These are phyloP conservation scores for Tolypocladium guangdongense DNA, from an alignment of 2,329 filamentous ascomycete genomes.

Conservation along the genomic window DNA sequence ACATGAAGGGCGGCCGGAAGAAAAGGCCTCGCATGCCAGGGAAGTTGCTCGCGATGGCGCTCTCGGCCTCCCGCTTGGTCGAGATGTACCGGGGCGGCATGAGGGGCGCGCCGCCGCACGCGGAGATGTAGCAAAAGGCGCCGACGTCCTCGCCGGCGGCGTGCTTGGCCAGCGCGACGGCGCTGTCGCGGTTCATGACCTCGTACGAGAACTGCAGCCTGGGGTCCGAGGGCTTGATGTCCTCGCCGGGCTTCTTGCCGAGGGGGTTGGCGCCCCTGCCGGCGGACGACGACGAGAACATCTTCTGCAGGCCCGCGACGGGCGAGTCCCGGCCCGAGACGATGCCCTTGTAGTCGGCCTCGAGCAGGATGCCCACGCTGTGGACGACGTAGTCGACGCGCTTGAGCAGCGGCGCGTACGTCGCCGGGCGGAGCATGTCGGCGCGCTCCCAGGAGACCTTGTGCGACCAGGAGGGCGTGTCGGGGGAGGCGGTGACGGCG, in stretches of 20 bases:
- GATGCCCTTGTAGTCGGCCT: slow-evolving; percentile 95
- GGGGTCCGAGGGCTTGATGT: slow-evolving; percentile 53
- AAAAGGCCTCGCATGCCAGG: slow-evolving; percentile 71
- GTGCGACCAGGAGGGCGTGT: slow-evolving; percentile 69
- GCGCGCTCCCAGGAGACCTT: slow-evolving; percentile 80
- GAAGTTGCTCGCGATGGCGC: slow-evolving; percentile 59
- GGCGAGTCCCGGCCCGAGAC: slow-evolving; percentile 74
- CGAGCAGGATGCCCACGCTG: slow-evolving; percentile 89
- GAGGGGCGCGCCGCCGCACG: slow-evolving; percentile 73
- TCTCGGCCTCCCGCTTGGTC: slow-evolving; percentile 87
- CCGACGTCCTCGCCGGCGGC: slow-evolving; percentile 52
- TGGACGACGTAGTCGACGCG: slow-evolving; percentile 81
- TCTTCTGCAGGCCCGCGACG: slow-evolving; percentile 64
- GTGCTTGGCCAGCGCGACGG: slow-evolving; percentile 72
- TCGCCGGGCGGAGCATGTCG: slow-evolving; percentile 73
- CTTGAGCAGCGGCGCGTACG: slow-evolving; percentile 66
- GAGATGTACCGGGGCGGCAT: slow-evolving; percentile 77
- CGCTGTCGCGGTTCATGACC: slow-evolving; percentile 89
- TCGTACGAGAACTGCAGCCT: slow-evolving; percentile 86
- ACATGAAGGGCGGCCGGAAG: slow-evolving; percentile 78
- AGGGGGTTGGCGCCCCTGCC: slow-evolving; percentile 59
- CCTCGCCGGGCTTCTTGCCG: slow-evolving; percentile 44
- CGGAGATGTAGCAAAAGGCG: slow-evolving; percentile 81
- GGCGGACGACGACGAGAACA: slow-evolving; percentile 60
- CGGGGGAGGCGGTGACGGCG: slow-evolving; percentile 57